Conservation (phyloP, 1,139 yeast species). For the Nadsonia starkeyi-henricii region DNA sequence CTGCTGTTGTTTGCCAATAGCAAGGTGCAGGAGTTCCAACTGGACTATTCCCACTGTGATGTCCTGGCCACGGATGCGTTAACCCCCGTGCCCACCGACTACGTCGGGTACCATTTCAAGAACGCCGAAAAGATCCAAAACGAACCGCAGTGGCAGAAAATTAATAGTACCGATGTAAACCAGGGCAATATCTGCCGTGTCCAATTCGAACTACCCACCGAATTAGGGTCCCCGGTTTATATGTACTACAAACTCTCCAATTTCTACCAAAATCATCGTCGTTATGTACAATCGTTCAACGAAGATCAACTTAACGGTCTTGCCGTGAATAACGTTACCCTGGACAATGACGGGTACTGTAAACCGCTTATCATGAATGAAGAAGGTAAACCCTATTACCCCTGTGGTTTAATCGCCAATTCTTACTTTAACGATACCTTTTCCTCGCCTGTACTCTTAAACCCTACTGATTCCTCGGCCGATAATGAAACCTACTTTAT, state of each 20-base stretch:
- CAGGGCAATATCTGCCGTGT: slow-evolving; percentile 41
- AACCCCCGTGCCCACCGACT: slow-evolving; percentile 48
- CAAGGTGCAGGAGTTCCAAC: slow-evolving; percentile 59
- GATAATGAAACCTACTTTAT: slow-evolving; percentile 38
- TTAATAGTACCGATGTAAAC: slow-evolving; percentile 35
- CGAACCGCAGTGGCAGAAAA: slow-evolving; percentile 46
- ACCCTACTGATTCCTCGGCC: slow-evolving; percentile 24
- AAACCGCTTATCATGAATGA: slow-evolving; percentile 54
- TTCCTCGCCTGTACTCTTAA: slow-evolving; percentile 36
- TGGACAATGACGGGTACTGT: slow-evolving; percentile 78
- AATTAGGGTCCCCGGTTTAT: slow-evolving; percentile 62
- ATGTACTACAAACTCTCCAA: slow-evolving; percentile 69
- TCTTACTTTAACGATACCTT: slow-evolving; percentile 83
- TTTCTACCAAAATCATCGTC: slow-evolving; percentile 86
- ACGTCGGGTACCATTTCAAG: slow-evolving; percentile 40
- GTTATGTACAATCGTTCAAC: slow-evolving; percentile 79
- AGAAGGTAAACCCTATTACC: slow-evolving; percentile 54
- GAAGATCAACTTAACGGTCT: slow-evolving; percentile 83
- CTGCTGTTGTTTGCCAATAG: slow-evolving; percentile 76
- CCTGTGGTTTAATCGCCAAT: slow-evolving; percentile 93
- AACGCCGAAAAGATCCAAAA: slow-evolving; percentile 17
- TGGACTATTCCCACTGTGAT: slow-evolving; percentile 73
- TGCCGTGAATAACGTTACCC: slow-evolving; percentile 36
- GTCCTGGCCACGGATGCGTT: slow-evolving; percentile 40
- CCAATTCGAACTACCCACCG: slow-evolving; percentile 66